Base-by-base conservation (phyloP, 805 yeast genomes). In the Lipomyces starkeyi region DNA sequence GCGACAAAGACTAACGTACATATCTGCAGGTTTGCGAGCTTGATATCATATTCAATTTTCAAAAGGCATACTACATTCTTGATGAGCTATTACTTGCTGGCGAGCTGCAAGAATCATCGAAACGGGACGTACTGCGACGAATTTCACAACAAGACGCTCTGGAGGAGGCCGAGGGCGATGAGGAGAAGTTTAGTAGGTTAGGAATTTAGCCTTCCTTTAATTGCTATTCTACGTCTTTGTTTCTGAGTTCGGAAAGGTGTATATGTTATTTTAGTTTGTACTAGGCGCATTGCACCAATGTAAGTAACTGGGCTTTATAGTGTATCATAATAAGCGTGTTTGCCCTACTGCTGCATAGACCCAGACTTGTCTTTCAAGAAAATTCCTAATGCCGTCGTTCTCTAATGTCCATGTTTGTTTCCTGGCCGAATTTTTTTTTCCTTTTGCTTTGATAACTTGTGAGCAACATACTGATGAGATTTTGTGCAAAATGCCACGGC, bases 11-110 rank as follows among this genome's bases (percentile, higher is more conserved):
- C 32, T 34, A 20, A 53, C 34, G 11, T 52, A 35, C 22, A 55
- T 22, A 7, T 32, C 11, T 52, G 3, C 32, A 68, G 71, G 71
- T 68, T 25, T 93, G 98, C 80, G 99, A 95, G 78, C 83, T 95
- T 74, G 99, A 95, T 80, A 95, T 95, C 70, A 95, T 95, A 61
- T 95, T 95, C 85, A 95, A 96, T 76, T 95, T 95, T 80, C 91
- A 91, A 74, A 90, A 91, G 76, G 98, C 98, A 0, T 95, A 95
- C 78, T 91, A 91, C 79, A 89, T 95, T 13, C 81, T 95, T 71
- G 97, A 95, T 78, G 99, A 95, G 78, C 82, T 95, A 73, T 79
- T 95, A 61, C 84, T 94, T 70, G 97, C 93, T 73, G 99, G 99
- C 0, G 88, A 89, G 61, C 78, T 95, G 25, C 90, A 91, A 71